These are phyloP conservation scores for Veloboletus limbatus DNA, from an alignment of 1,284 basidiomycete species.

Conservation along the genomic window DNA sequence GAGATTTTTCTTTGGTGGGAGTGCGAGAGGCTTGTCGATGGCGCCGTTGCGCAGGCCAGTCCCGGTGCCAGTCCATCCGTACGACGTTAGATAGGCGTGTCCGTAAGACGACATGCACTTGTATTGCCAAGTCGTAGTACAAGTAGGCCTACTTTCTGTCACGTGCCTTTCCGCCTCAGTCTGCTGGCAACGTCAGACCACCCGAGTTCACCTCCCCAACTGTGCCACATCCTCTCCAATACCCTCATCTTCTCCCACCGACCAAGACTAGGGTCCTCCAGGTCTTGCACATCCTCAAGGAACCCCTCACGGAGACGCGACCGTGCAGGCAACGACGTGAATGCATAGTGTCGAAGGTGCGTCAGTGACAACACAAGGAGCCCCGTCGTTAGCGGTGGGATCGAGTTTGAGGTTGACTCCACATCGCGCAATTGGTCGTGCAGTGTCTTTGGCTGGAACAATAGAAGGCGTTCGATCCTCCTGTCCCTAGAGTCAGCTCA, in stretches of 20 bases:
- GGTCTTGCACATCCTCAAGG: conserved; percentile 79
- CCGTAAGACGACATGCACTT: conserved; percentile 37
- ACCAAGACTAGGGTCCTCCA: conserved; percentile 73
- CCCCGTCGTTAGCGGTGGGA: conserved; percentile 64
- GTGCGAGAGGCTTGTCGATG: conserved; percentile 67
- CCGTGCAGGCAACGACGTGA: conserved; percentile 49
- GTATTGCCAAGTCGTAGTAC: no score
- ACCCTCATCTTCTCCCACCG: conserved; percentile 72
- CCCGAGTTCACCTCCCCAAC: conserved; percentile 67
- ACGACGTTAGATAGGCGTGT: conserved; percentile 72
- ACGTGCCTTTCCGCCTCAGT: conserved; percentile 10
- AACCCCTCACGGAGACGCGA: conserved; percentile 74
- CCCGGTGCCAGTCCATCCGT: conserved; percentile 88
- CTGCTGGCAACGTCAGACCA: conserved; percentile 42
- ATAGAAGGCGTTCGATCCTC: conserved; percentile 72
- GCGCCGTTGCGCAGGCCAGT: conserved; percentile 68
- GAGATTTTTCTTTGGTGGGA: conserved; percentile 82
- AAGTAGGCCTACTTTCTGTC: no score
- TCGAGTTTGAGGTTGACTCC: conserved; percentile 22
- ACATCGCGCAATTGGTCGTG: conserved; percentile 12
- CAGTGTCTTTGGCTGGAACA: conserved; percentile 42
- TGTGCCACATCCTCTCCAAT: conserved; percentile 89
- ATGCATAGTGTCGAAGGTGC: conserved; percentile 62
- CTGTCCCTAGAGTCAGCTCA: conserved; percentile 37
- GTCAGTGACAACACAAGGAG: conserved; percentile 72